Conservation (phyloP, 2,329 filamentous ascomycete genomes). For the Torrubiella hemipterigena region DNA sequence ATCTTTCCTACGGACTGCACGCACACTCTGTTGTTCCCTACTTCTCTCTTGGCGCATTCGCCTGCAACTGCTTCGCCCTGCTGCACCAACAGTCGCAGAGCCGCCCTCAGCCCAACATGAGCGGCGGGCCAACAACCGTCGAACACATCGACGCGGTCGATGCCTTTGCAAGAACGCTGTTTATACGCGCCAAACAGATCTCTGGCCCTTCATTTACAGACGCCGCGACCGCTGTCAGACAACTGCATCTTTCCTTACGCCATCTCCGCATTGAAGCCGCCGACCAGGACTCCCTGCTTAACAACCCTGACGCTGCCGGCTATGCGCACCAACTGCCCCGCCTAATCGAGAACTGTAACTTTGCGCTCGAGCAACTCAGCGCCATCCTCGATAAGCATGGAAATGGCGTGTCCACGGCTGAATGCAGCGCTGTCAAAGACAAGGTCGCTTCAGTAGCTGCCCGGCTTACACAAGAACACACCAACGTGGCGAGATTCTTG, state of each 20-base stretch:
- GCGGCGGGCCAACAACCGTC: too few relatives aligned
- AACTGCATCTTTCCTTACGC: slow-evolving; percentile 42
- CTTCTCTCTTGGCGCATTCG: too few relatives aligned
- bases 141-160: slow-evolving; percentile 43
- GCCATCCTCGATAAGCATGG: slow-evolving; percentile 36
- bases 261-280: slow-evolving; percentile 46
- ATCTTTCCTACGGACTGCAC: too few relatives aligned
- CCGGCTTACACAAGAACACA: slow-evolving; percentile 39
- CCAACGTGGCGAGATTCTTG: slow-evolving; percentile 42
- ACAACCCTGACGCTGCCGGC: slow-evolving; percentile 25
- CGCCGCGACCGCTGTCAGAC: slow-evolving; percentile 36
- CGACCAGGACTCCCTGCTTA: slow-evolving; percentile 43
- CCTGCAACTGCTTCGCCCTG: too few relatives aligned
- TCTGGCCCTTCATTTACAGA: slow-evolving; percentile 35
- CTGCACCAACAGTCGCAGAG: neutral
- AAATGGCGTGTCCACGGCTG: slow-evolving; percentile 12
- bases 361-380: slow-evolving; percentile 41
- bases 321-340: slow-evolving; percentile 37
- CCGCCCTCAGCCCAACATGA: too few relatives aligned
- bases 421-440: slow-evolving; percentile 21
- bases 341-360: slow-evolving; percentile 43
- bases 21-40: too few relatives aligned
- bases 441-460: slow-evolving; percentile 28
- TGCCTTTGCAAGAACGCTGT: slow-evolving; percentile 41
- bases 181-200: slow-evolving; percentile 34